Conservation (phyloP, 2,329 filamentous ascomycete genomes). For the Sarocladiaceae sp. region DNA sequence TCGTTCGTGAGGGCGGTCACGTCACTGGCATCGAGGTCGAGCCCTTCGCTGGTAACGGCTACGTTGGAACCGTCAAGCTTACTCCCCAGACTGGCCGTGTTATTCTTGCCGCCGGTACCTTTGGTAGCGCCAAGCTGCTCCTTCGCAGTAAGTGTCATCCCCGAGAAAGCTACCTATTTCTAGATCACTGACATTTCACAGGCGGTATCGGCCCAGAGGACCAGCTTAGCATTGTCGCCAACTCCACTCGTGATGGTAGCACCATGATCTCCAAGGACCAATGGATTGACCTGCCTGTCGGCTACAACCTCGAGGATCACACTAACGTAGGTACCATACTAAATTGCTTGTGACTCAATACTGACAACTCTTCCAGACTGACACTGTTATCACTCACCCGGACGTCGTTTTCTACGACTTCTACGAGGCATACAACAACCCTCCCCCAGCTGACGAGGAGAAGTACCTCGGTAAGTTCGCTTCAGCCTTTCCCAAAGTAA, state of each 20-base stretch:
- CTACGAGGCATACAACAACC: constrained; percentile 53
- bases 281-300: constrained; percentile 57
- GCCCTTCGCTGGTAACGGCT: constrained; percentile 45
- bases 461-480: constrained; percentile 36
- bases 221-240: constrained; percentile 50
- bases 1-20: constrained; percentile 58
- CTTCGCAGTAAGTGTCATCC: constrained; percentile 45
- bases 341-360: constrained; percentile 10
- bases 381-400: constrained; percentile 40
- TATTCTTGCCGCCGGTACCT: constrained; percentile 63
- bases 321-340: constrained; percentile 32
- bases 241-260: constrained; percentile 40
- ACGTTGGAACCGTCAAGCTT: constrained; percentile 55
- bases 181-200: constrained; percentile 14
- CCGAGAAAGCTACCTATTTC: too few relatives aligned
- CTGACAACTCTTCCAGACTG: constrained; percentile 31
- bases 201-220: constrained; percentile 59
- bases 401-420: constrained; percentile 59
- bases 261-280: constrained; percentile 45
- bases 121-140: constrained; percentile 66
- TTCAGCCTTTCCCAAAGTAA: not conserved
- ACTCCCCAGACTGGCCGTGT: constrained; percentile 59
- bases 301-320: constrained; percentile 55
- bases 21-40: constrained; percentile 68
- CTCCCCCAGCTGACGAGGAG: constrained; percentile 36